phyloP scores from a whole-genome alignment of 768 basidiomycete genomes.

The Filobasidium floriforme region DNA sequence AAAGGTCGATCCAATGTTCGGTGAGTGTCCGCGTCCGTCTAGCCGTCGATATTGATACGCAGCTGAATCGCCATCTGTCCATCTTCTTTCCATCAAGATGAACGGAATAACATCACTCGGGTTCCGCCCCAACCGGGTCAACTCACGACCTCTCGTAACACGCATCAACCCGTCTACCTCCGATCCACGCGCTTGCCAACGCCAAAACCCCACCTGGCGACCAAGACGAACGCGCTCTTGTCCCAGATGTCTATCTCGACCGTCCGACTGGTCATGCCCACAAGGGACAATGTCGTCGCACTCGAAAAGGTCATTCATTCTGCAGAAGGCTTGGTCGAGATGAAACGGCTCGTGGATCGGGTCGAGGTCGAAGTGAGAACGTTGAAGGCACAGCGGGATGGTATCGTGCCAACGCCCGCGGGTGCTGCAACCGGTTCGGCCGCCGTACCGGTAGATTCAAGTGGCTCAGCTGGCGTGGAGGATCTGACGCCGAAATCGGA shows the following conservation, averaged over 20 bases:
- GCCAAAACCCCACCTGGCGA: slow-evolving; percentile 48
- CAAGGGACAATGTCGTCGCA: slow-evolving; percentile 65
- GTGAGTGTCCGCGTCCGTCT: slow-evolving; percentile 11
- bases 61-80: not conserved
- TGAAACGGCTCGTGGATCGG: slow-evolving; percentile 77
- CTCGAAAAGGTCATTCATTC: slow-evolving; percentile 69
- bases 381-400: slow-evolving; percentile 51
- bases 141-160: slow-evolving; percentile 35
- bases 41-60: not conserved
- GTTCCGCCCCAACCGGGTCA: slow-evolving; percentile 26
- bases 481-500: not conserved
- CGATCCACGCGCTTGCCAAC: slow-evolving; percentile 80
- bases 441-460: not conserved
- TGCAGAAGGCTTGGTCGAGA: slow-evolving; percentile 65
- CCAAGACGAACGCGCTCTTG: slow-evolving; percentile 69
- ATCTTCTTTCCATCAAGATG: slow-evolving; percentile 13
- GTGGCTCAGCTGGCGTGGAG: not conserved
- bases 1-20: slow-evolving; percentile 30
- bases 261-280: slow-evolving; percentile 86
- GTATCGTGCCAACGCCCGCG: not conserved
- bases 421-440: not conserved
- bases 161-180: slow-evolving; percentile 58
- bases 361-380: slow-evolving; percentile 77
- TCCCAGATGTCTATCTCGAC: slow-evolving; percentile 66
- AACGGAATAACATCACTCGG: slow-evolving; percentile 37